phyloP scores from a whole-genome alignment of 371 early-diverging fungal genomes.

The Fennellomyces sp. region DNA sequence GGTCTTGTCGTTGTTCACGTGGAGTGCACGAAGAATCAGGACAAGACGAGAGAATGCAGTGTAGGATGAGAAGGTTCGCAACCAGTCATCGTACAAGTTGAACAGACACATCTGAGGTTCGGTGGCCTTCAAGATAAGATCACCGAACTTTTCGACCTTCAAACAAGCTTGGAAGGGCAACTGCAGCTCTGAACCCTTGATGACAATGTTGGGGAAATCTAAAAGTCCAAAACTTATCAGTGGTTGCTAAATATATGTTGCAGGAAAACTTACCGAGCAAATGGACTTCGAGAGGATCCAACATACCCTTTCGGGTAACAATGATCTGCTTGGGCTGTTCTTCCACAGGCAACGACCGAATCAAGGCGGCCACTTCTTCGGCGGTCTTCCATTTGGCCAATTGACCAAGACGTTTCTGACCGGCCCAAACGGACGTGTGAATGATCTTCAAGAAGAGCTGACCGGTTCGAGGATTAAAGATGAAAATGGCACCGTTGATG shows the following conservation, averaged over 20 bases:
- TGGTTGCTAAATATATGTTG: background rate
- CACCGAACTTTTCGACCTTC: constrained; percentile 98
- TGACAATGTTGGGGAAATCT: constrained; percentile 98
- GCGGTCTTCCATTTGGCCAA: constrained; percentile 99
- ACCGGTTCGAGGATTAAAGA: constrained; percentile 98
- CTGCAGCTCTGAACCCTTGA: constrained; percentile 96
- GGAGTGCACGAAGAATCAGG: constrained; percentile 94
- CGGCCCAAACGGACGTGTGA: constrained; percentile 99
- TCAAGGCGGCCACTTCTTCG: constrained; percentile 98
- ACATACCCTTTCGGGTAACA: constrained; percentile 98
- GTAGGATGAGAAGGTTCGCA: constrained; percentile 91
- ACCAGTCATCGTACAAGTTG: constrained; percentile 96
- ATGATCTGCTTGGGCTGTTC: constrained; percentile 99
- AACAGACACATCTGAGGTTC: constrained; percentile 94
- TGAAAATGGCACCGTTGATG: constrained; percentile 98
- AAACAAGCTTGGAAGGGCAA: constrained; percentile 97
- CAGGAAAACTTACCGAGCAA: constrained; percentile 36
- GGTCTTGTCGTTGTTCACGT: constrained; percentile 95
- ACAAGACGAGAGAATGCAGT: constrained; percentile 98
- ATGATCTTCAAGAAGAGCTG: constrained; percentile 99
- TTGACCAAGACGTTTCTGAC: constrained; percentile 98
- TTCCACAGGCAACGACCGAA: constrained; percentile 97
- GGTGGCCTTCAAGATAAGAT: constrained; percentile 95
- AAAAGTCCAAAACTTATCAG: constrained; percentile 33
- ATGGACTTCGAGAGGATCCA: constrained; percentile 98